Percentiles rank a stretch among this genome's conserved stretches.
Conservation (phyloP, 768 basidiomycete species). For the Kwoniella bestiolae region DNA sequence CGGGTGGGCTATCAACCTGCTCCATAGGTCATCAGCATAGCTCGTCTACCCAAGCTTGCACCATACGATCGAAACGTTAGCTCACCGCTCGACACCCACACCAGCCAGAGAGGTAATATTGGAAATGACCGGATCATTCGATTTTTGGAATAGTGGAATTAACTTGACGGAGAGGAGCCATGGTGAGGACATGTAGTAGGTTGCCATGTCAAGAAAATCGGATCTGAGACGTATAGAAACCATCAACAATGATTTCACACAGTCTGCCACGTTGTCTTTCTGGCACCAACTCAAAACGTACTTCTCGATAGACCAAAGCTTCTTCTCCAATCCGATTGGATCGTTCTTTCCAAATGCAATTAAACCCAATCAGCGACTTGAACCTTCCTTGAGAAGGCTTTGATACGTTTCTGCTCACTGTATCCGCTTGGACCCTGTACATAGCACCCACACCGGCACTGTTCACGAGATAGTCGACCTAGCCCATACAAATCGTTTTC, state of each 20-base stretch:
- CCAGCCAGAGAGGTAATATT: slow-evolving; percentile 44
- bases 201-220: slow-evolving; percentile 38
- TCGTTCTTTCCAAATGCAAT: slow-evolving; percentile 35
- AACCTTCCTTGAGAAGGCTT: no score
- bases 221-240: slow-evolving; percentile 10
- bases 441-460: slow-evolving; percentile 44
- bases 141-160: slow-evolving; percentile 43
- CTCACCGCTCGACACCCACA: slow-evolving; percentile 30
- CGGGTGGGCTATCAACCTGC: slow-evolving; percentile 11
- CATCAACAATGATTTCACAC: no score
- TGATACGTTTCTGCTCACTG: no score
- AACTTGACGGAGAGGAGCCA: slow-evolving; percentile 49
- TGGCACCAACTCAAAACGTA: no score
- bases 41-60: no score
- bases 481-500: neutral
- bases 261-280: no score
- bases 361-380: slow-evolving; percentile 1
- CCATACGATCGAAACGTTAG: neutral
- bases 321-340: slow-evolving; percentile 33
- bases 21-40: slow-evolving; percentile 16
- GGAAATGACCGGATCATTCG: slow-evolving; percentile 35
- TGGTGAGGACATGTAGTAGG: slow-evolving; percentile 43
- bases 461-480: slow-evolving; percentile 53
- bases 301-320: slow-evolving; percentile 49
- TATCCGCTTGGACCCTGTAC: slow-evolving; percentile 33